Conservation (phyloP, 23 red algal species). For the Rhodosorus marinus region DNA sequence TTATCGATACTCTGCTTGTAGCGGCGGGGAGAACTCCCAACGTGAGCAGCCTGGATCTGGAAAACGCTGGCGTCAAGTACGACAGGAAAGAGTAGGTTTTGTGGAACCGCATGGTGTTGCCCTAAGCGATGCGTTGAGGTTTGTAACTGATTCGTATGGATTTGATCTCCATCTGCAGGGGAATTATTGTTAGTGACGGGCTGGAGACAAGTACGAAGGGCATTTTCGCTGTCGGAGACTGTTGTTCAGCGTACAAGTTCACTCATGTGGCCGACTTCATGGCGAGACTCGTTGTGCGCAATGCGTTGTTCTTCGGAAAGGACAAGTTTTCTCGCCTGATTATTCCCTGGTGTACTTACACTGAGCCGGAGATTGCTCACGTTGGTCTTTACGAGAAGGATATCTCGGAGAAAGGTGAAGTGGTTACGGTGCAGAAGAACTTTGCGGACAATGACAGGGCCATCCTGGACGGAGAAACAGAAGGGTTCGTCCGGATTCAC, state of each 20-base stretch:
- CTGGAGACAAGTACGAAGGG: too few relatives aligned
- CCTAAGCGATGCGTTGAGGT: too few relatives aligned
- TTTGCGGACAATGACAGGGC: constrained; percentile 59
- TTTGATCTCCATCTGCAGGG: too few relatives aligned
- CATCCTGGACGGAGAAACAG: constrained; percentile 29
- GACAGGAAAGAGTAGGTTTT: too few relatives aligned
- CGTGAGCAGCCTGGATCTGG: constrained; percentile 18
- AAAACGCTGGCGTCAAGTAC: constrained; percentile 29
- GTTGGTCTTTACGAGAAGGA: too few relatives aligned
- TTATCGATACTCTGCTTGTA: constrained; percentile 39
- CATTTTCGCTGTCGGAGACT: too few relatives aligned
- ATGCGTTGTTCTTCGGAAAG: constrained; percentile 48
- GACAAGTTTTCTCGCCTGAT: constrained; percentile 40
- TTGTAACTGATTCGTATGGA: too few relatives aligned
- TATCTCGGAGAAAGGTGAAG: constrained; percentile 30
- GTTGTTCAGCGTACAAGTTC: constrained; percentile 57
- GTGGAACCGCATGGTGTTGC: too few relatives aligned
- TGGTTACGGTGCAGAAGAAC: constrained; percentile 7
- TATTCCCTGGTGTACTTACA: constrained; percentile 47
- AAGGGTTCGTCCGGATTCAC: constrained; percentile 47
- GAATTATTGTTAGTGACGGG: too few relatives aligned
- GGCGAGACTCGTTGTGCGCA: constrained; percentile 57
- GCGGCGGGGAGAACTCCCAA: constrained; percentile 37
- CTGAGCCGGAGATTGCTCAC: constrained; percentile 37
- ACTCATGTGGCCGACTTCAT: constrained; percentile 48